Percentiles rank a stretch among this genome's conserved stretches.
Evolutionary conservation across 1,284 basidiomycete genomes (phyloP).

Genomic region (Inonotus obliquus): DNA sequence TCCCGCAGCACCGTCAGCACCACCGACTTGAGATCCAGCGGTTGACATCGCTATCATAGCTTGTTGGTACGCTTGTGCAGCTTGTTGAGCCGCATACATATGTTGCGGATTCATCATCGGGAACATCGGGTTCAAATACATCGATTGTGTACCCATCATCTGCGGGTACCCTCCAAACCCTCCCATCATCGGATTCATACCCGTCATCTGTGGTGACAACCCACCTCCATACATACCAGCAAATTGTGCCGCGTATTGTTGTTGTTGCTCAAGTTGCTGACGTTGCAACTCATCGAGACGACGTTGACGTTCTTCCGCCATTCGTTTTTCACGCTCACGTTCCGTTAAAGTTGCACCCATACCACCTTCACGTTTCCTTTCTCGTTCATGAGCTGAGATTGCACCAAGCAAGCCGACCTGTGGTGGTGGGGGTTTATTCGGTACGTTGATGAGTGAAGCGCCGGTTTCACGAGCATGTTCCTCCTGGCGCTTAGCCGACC

Average conservation of each 20-base stretch:
- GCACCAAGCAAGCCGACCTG: conserved; percentile 95
- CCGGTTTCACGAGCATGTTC: conserved; percentile 88
- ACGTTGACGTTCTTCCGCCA: conserved; percentile 88
- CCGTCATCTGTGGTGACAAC: conserved; percentile 28
- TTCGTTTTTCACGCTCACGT: conserved; percentile 85
- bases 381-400: conserved; percentile 92
- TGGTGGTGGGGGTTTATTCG: conserved; percentile 90
- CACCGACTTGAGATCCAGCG: conserved; percentile 68
- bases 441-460: conserved; percentile 88
- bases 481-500: conserved; percentile 93
- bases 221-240: conserved; percentile 17
- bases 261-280: conserved; percentile 85
- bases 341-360: conserved; percentile 93
- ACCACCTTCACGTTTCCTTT: conserved; percentile 91
- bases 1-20: conserved; percentile 28
- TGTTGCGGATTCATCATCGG: conserved; percentile 67
- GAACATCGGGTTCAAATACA: conserved; percentile 36
- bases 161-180: conserved; percentile 44
- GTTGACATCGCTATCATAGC: conserved; percentile 87
- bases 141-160: conserved; percentile 58
- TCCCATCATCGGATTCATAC: conserved; percentile 57
- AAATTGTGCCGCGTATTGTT: conserved; percentile 43
- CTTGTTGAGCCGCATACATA: conserved; percentile 88
- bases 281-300: conserved; percentile 88
- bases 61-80: conserved; percentile 83